Percentiles rank a stretch among this genome's conserved stretches.
Evolutionary conservation across 768 basidiomycete species (phyloP).

Genomic region (Rhizopogon vesiculosus): DNA sequence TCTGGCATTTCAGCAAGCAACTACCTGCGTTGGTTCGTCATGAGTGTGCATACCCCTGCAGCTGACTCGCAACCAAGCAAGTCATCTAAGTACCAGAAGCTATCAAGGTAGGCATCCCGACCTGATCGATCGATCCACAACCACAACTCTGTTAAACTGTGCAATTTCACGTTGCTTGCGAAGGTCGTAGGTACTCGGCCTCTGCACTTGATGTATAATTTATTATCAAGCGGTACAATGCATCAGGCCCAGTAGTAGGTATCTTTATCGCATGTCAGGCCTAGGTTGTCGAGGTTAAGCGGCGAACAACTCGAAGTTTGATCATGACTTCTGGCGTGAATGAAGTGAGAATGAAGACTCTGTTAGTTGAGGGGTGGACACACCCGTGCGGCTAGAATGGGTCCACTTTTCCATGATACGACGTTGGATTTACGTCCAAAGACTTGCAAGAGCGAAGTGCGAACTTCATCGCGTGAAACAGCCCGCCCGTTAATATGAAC

Average conservation of each 20-base stretch:
- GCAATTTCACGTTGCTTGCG: no score
- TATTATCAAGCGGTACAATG: neutral
- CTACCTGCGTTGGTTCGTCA: no score
- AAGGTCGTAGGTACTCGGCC: no score
- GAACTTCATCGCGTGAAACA: conserved; percentile 14
- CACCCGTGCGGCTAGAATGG: neutral
- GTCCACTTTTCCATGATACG: neutral
- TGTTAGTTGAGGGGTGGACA: neutral
- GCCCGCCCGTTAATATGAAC: conserved; percentile 20
- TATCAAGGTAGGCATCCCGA: no score
- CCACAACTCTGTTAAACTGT: no score
- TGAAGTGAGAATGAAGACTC: neutral
- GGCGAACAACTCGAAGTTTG: neutral
- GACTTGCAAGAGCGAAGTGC: conserved; percentile 10
- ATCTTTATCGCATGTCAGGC: neutral
- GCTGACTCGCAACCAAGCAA: no score
- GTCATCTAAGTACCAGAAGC: no score
- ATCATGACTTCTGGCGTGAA: neutral
- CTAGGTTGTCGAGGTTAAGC: no score
- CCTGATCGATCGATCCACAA: no score
- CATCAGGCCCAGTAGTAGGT: neutral
- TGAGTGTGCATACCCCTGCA: no score
- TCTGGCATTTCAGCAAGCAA: no score
- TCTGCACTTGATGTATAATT: neutral
- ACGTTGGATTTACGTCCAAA: neutral